Evolutionary conservation across 2,329 filamentous ascomycete species (phyloP).

Genomic region (Penicillium italicum): DNA sequence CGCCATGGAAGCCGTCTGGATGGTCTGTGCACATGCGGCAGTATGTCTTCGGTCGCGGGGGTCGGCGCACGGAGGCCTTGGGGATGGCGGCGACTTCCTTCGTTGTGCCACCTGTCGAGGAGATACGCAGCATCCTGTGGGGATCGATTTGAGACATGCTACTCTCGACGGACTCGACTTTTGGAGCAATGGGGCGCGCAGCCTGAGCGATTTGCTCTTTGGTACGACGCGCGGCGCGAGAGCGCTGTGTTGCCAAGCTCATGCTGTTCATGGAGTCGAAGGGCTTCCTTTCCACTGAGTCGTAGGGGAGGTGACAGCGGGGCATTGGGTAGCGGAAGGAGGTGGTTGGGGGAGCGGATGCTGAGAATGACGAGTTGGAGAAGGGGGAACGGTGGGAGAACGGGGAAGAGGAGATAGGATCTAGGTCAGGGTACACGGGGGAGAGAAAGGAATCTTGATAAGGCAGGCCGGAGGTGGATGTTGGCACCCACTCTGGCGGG

Average conservation of each 20-base stretch:
- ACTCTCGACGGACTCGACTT: conserved; percentile 37
- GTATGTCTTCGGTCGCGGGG: conserved; percentile 66
- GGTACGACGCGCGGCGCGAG: conserved; percentile 46
- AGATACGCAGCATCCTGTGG: conserved; percentile 51
- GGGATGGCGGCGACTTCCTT: conserved; percentile 54
- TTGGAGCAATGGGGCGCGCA: conserved; percentile 50
- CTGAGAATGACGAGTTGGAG: conserved; percentile 29
- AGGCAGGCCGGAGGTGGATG: conserved; percentile 15
- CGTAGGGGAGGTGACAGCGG: conserved; percentile 36
- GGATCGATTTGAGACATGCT: conserved; percentile 33
- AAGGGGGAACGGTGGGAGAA: conserved; percentile 27
- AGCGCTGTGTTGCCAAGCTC: conserved; percentile 42
- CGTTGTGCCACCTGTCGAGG: conserved; percentile 51
- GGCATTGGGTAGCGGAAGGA: conserved; percentile 27
- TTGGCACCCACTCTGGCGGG: conserved; percentile 25
- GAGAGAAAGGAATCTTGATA: conserved; percentile 18
- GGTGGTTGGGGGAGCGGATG: conserved; percentile 36
- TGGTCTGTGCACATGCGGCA: conserved; percentile 69
- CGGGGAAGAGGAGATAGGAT: conserved; percentile 28
- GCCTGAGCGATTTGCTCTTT: conserved; percentile 49
- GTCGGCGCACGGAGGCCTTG: conserved; percentile 59
- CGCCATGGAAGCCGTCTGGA: conserved; percentile 76
- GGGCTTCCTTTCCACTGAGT: conserved; percentile 50
- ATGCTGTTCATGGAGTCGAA: conserved; percentile 49
- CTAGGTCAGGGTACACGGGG: conserved; percentile 27